Conservation (phyloP, 2,329 filamentous ascomycete genomes). For the Microthyrium microscopicum region DNA sequence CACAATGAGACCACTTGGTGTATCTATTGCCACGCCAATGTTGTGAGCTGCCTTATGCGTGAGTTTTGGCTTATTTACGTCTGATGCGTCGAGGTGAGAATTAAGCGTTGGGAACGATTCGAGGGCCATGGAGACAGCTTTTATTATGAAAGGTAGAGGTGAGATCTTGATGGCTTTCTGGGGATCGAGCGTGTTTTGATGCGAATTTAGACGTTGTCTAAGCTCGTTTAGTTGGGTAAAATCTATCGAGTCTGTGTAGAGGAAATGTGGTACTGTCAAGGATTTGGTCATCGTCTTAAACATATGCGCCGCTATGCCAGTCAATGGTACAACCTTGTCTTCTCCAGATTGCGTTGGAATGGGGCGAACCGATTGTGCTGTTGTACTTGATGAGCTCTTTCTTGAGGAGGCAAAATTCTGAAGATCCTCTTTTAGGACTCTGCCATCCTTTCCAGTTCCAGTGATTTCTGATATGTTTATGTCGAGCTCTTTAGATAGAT, state of each 20-base stretch:
- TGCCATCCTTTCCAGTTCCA: slow-evolving; percentile 79
- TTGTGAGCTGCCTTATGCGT: slow-evolving; percentile 76
- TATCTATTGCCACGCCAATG: slow-evolving; percentile 92
- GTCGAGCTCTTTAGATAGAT: slow-evolving; percentile 64
- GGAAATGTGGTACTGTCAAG: slow-evolving; percentile 80
- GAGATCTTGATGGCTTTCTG: slow-evolving; percentile 51
- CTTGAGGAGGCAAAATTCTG: slow-evolving; percentile 43
- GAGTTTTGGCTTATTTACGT: slow-evolving; percentile 52
- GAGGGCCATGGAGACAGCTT: slow-evolving; percentile 77
- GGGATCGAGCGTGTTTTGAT: slow-evolving; percentile 18
- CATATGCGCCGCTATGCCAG: slow-evolving; percentile 76
- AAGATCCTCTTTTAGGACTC: slow-evolving; percentile 87
- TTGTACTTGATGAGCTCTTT: slow-evolving; percentile 17
- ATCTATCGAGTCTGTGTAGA: slow-evolving; percentile 83
- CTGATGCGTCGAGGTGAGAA: slow-evolving; percentile 54
- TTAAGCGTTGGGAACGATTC: slow-evolving; percentile 76
- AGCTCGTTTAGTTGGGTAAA: slow-evolving; percentile 58
- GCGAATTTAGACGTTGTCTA: slow-evolving; percentile 57
- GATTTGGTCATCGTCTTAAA: slow-evolving; percentile 96
- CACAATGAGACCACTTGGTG: slow-evolving; percentile 71
- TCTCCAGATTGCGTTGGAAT: slow-evolving; percentile 20
- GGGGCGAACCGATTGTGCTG: slow-evolving; percentile 16
- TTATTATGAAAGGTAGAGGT: slow-evolving; percentile 87
- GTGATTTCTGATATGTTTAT: slow-evolving; percentile 62
- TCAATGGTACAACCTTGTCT: slow-evolving; percentile 55